Conservation (phyloP, 2,329 filamentous ascomycete species). For the Piedraia hortae region DNA sequence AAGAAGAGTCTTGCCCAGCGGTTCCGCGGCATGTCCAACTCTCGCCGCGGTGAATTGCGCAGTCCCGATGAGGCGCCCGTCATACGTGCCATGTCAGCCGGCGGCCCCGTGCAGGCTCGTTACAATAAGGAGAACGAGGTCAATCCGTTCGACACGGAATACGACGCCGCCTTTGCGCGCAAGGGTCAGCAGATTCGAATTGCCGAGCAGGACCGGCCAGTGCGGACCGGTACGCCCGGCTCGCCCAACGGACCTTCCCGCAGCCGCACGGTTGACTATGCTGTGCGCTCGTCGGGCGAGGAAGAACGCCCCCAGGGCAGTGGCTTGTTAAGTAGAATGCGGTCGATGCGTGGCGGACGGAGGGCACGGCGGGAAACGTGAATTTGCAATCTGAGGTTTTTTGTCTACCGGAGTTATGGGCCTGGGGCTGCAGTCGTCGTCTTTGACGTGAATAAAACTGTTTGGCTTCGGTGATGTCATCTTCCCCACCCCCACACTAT, state of each 20-base stretch:
- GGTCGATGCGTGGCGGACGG: conserved; percentile 46
- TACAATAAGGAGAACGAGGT: conserved; percentile 16
- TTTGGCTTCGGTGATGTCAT: too few species aligned
- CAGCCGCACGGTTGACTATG: too few species aligned
- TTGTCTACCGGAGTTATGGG: too few species aligned
- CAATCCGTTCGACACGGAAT: conserved; percentile 57
- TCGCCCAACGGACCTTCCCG: background rate
- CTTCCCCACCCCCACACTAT: too few species aligned
- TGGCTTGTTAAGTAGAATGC: conserved; percentile 52
- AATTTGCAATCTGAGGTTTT: too few species aligned
- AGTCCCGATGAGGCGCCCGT: conserved; percentile 12
- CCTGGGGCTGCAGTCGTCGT: too few species aligned
- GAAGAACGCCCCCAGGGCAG: conserved; percentile 11
- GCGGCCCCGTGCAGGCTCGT: conserved; percentile 14
- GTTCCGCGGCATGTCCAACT: conserved; percentile 56
- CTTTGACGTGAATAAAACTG: too few species aligned
- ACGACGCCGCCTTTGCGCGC: conserved; percentile 35
- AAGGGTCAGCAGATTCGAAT: conserved; percentile 31
- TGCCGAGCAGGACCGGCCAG: conserved; percentile 17
- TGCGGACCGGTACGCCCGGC: background rate
- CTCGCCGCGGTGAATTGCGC: conserved; percentile 25
- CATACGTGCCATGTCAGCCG: conserved; percentile 13
- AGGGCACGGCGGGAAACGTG: conserved; percentile 4
- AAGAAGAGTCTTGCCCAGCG: conserved; percentile 92
- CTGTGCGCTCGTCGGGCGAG: conserved; percentile 5